phyloP scores from a whole-genome alignment of 768 basidiomycete species.

The Pilatotrama ljubarskyi region DNA sequence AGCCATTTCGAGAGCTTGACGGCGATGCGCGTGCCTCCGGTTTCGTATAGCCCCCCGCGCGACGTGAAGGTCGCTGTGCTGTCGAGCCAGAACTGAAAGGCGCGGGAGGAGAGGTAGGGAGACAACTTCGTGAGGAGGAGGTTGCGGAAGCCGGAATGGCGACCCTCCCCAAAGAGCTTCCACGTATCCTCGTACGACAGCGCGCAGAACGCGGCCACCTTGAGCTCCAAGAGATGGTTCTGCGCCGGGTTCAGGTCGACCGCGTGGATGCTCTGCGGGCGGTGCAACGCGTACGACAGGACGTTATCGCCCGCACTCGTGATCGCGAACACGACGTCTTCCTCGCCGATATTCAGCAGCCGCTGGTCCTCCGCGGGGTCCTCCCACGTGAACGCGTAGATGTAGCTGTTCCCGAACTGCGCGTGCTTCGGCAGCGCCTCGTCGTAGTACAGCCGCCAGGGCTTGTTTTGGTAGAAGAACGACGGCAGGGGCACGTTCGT shows the following conservation, averaged over 20 bases:
- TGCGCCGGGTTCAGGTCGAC: conserved; percentile 80
- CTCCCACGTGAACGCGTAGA: conserved; percentile 67
- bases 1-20: conserved; percentile 59
- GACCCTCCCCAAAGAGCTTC: conserved; percentile 67
- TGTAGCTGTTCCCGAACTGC: conserved; percentile 56
- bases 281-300: conserved; percentile 71
- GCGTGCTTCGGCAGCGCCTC: conserved; percentile 59
- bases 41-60: conserved; percentile 27
- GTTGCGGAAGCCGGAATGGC: conserved; percentile 55
- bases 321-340: conserved; percentile 72
- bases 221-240: conserved; percentile 77
- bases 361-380: conserved; percentile 76
- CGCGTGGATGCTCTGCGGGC: conserved; percentile 67
- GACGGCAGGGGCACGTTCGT: conserved; percentile 50
- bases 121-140: conserved; percentile 63
- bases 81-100: conserved; percentile 77
- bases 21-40: conserved; percentile 68
- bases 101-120: conserved; percentile 66
- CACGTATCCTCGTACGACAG: conserved; percentile 64
- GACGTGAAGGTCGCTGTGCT: conserved; percentile 49
- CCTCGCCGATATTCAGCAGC: conserved; percentile 53
- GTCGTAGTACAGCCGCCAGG: conserved; percentile 71
- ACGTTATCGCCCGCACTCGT: conserved; percentile 82
- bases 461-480: conserved; percentile 63
- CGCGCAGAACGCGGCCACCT: conserved; percentile 63